Evolutionary conservation across 306 rosid species (phyloP).

Genomic region (Pyrus bretschneideri): DNA sequence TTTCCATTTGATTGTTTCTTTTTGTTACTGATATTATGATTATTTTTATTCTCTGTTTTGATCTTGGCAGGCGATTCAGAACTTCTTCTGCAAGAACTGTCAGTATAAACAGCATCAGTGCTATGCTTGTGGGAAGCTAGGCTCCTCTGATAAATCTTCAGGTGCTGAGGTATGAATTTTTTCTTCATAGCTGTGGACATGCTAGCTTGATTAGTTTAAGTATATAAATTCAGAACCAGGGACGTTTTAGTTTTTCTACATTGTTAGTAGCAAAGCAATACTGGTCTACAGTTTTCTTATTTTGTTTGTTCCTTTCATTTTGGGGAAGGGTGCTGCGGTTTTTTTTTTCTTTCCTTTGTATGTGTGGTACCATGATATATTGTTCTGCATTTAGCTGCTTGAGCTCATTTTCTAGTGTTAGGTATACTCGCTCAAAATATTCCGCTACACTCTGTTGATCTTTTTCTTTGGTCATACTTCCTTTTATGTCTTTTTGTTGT

Average conservation of each 20-base stretch:
- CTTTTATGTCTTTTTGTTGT: not conserved
- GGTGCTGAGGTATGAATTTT: constrained; percentile 71
- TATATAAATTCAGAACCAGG: not conserved
- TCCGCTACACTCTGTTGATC: not conserved
- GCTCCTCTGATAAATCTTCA: constrained; percentile 61
- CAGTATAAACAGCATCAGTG: constrained; percentile 73
- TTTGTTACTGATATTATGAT: not conserved
- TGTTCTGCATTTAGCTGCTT: not conserved
- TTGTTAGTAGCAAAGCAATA: not conserved
- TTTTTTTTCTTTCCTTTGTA: not conserved
- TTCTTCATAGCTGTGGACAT: not conserved
- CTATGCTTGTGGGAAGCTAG: constrained; percentile 76
- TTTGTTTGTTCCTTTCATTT: not conserved
- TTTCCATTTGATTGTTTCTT: constrained; percentile 2
- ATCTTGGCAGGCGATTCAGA: constrained; percentile 57
- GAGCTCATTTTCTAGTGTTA: not conserved
- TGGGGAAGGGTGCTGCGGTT: not conserved
- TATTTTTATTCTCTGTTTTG: constrained; percentile 12
- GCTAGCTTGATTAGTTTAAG: not conserved
- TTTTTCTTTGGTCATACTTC: not conserved
- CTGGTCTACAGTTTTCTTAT: not conserved
- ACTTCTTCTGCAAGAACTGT: constrained; percentile 72
- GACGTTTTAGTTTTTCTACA: not conserved
- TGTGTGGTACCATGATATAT: not conserved
- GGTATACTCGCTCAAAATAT: not conserved